Conservation (phyloP, 495 filamentous ascomycete species). For the Ascodesmis nigricans region DNA sequence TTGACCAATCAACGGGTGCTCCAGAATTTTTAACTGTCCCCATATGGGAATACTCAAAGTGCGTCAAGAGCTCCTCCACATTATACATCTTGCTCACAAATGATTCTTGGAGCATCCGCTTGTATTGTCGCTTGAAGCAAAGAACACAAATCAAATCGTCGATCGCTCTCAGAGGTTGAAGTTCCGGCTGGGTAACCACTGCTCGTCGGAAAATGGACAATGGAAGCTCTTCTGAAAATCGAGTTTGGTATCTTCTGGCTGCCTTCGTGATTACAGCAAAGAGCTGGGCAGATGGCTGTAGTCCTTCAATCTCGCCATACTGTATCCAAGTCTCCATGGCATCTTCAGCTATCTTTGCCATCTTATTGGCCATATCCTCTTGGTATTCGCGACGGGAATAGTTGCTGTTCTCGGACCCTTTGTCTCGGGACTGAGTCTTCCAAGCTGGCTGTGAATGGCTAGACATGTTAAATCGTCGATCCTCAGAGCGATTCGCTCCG, state of each 20-base stretch:
- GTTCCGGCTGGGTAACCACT: conserved; percentile 38
- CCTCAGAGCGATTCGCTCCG: too few relatives aligned
- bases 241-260: conserved; percentile 29
- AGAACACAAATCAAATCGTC: conserved; percentile 37
- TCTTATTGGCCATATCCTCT: conserved; percentile 5
- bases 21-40: conserved; percentile 20
- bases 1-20: conserved; percentile 35
- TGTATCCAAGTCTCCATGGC: conserved; percentile 41
- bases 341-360: conserved; percentile 3
- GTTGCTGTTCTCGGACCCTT: neutral
- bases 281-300: conserved; percentile 39
- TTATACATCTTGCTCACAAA: neutral
- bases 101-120: conserved; percentile 7
- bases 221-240: conserved; percentile 33
- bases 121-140: conserved; percentile 29
- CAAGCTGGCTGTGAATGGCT: neutral
- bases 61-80: conserved; percentile 28
- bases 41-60: conserved; percentile 43
- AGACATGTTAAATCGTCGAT: too few relatives aligned
- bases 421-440: conserved; percentile 3
- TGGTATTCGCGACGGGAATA: conserved; percentile 1
- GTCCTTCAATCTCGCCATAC: conserved; percentile 36
- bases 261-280: conserved; percentile 42
- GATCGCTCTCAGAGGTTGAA: conserved; percentile 44
- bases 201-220: conserved; percentile 44